Evolutionary conservation across 202 grass and related monocot species (phyloP).

Genomic region (Setaria italica): DNA sequence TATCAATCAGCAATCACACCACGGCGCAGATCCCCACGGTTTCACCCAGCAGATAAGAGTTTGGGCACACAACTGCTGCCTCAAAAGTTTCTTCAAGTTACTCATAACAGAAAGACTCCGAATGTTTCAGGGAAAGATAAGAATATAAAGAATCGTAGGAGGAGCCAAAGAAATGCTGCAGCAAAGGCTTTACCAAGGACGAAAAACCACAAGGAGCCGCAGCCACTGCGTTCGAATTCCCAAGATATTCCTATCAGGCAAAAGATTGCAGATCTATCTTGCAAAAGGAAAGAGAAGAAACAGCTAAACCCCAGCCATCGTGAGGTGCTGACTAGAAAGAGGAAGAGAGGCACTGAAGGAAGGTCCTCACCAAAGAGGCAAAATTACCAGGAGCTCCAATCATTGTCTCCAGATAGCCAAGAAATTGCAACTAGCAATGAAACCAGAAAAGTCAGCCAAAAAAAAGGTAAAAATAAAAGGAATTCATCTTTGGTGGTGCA

Average conservation of each 20-base stretch:
- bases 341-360: conserved; percentile 43
- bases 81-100: background rate
- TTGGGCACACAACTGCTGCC: background rate
- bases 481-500: background rate
- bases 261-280: conserved; percentile 34
- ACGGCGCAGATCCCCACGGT: conserved; percentile 46
- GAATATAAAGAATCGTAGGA: conserved; percentile 18
- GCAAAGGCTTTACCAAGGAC: conserved; percentile 23
- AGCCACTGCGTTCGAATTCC: background rate
- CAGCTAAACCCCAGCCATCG: conserved; percentile 16
- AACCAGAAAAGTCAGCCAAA: conserved; percentile 15
- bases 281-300: conserved; percentile 35
- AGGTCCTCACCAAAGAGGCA: conserved; percentile 27
- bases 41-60: conserved; percentile 20
- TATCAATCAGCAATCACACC: conserved; percentile 14
- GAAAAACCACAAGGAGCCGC: conserved; percentile 31
- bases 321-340: conserved; percentile 40
- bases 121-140: conserved; percentile 13
- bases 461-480: conserved; percentile 29
- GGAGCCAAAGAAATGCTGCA: conserved; percentile 15
- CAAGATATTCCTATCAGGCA: background rate
- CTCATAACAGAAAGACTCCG: conserved; percentile 24
- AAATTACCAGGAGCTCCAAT: conserved; percentile 4
- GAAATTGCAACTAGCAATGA: conserved; percentile 45
- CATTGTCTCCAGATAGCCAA: background rate